Conservation (phyloP, 768 basidiomycete genomes). For the Pisolithus microcarpus region DNA sequence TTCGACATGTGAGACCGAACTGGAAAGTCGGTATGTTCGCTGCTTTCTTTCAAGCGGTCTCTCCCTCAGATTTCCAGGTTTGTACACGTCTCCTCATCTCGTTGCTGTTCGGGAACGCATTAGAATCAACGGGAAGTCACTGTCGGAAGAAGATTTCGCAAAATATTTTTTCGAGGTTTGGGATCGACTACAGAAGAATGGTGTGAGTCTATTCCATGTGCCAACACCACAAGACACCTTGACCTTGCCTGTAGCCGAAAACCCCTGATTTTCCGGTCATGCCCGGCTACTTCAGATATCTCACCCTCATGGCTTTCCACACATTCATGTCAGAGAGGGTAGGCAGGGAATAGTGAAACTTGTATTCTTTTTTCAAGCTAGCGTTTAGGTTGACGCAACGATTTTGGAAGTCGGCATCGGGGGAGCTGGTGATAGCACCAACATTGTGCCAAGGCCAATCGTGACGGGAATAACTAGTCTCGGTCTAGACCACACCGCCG, state of each 20-base stretch:
- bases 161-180: constrained; percentile 95
- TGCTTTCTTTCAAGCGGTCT: background rate
- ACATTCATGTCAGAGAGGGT: constrained; percentile 72
- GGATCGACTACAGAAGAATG: constrained; percentile 69
- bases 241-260: constrained; percentile 34
- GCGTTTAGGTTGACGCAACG: constrained; percentile 65
- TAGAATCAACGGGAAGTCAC: constrained; percentile 81
- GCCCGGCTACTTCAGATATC: constrained; percentile 90
- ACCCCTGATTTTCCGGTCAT: constrained; percentile 51
- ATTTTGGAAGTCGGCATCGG: constrained; percentile 96
- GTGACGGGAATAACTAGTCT: constrained; percentile 85
- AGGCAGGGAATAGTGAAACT: background rate
- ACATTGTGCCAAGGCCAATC: constrained; percentile 86
- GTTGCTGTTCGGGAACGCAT: constrained; percentile 95
- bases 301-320: constrained; percentile 90
- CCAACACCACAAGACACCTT: background rate
- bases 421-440: constrained; percentile 91
- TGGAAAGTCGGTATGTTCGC: constrained; percentile 70
- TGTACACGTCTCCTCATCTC: constrained; percentile 96
- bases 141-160: constrained; percentile 84
- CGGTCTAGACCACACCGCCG: constrained; percentile 84
- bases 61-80: constrained; percentile 40
- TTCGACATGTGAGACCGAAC: constrained; percentile 63
- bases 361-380: background rate
- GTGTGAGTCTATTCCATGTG: constrained; percentile 34